These are phyloP conservation scores for Lyophyllum shimeji DNA, from an alignment of 768 basidiomycete species.

Conservation along the genomic window DNA sequence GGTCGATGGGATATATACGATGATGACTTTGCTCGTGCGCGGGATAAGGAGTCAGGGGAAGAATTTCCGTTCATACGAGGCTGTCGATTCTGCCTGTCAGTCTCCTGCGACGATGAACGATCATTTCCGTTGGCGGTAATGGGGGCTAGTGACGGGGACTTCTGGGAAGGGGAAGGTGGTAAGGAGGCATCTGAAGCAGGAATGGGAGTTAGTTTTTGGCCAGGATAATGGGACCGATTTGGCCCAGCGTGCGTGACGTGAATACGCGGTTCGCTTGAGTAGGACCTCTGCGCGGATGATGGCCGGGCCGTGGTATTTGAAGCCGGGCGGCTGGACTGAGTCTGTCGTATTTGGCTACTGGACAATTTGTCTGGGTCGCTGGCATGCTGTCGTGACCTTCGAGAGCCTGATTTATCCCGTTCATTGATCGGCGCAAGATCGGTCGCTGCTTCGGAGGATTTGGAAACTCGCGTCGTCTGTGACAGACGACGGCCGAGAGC, in stretches of 20 bases:
- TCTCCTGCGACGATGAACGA: conserved; percentile 27
- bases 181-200: conserved; percentile 68
- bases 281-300: conserved; percentile 25
- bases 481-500: conserved; percentile 72
- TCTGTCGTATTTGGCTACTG: conserved; percentile 24
- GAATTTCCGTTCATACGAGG: conserved; percentile 25
- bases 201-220: conserved; percentile 57
- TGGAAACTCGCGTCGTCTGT: conserved; percentile 46
- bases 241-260: conserved; percentile 18
- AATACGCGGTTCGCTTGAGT: conserved; percentile 28
- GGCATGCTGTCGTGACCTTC: conserved; percentile 36
- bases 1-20: conserved; percentile 54
- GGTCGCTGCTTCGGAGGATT: conserved; percentile 24
- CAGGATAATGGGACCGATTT: conserved; percentile 31
- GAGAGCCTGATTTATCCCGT: conserved; percentile 21
- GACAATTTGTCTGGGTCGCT: conserved; percentile 28
- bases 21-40: conserved; percentile 52
- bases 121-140: conserved; percentile 26
- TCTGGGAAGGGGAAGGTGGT: conserved; percentile 52
- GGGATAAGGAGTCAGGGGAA: conserved; percentile 40
- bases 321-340: conserved; percentile 32
- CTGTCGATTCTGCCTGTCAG: conserved; percentile 30
- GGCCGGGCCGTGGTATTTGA: conserved; percentile 13
- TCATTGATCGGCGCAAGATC: conserved; percentile 9
- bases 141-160: conserved; percentile 34